These are phyloP conservation scores for Tillandsia fasciculata DNA, from an alignment of 176 grass and related monocot species.

Conservation along the genomic window DNA sequence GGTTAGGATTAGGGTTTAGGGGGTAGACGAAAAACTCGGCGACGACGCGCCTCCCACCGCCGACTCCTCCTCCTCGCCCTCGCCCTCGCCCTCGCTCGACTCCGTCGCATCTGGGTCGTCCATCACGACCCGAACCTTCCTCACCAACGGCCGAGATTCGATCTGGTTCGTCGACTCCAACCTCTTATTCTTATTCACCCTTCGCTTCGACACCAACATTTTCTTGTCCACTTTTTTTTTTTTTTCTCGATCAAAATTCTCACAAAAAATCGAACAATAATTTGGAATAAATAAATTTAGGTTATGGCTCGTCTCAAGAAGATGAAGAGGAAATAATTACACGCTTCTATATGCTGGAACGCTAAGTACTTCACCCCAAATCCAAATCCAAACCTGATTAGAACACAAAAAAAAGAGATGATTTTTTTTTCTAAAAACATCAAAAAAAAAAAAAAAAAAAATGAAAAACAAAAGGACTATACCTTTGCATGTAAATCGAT, in stretches of 20 bases:
- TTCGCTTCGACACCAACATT: not conserved
- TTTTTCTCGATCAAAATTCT: not conserved
- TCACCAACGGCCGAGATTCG: not conserved
- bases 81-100: not conserved
- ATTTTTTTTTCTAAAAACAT: not conserved
- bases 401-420: not conserved
- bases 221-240: not conserved
- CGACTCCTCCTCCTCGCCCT: not conserved
- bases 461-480: not conserved
- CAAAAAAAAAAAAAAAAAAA: not conserved
- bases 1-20: slow-evolving; percentile 14
- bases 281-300: not conserved
- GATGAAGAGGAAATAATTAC: not conserved
- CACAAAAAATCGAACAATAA: not conserved
- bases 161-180: not conserved
- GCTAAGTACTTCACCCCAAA: slow-evolving; percentile 19
- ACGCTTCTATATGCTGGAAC: slow-evolving; percentile 15
- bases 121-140: not conserved
- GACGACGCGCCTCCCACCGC: slow-evolving; percentile 24
- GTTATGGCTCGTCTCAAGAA: slow-evolving; percentile 7
- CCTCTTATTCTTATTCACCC: not conserved
- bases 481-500: not conserved
- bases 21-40: slow-evolving; percentile 40
- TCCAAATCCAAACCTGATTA: slow-evolving; percentile 16
- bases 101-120: slow-evolving; percentile 8